phyloP scores from a whole-genome alignment of 768 basidiomycete species.

The Paxillus ammoniavirescens region DNA sequence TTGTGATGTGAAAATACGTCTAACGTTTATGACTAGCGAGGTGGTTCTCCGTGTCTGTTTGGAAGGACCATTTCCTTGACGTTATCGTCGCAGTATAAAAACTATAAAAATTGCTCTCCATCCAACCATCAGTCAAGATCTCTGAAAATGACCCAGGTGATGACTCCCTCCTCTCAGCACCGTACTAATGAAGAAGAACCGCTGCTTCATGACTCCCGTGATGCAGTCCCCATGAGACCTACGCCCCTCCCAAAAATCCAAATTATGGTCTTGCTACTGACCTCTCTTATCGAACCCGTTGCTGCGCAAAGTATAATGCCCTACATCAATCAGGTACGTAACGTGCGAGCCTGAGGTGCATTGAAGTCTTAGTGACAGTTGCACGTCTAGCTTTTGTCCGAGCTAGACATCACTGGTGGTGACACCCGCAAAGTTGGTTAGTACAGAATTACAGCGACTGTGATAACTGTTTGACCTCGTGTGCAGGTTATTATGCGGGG shows the following conservation, averaged over 20 bases:
- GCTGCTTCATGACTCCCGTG: too few species aligned
- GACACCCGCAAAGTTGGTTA: conserved; percentile 31
- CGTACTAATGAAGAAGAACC: too few species aligned
- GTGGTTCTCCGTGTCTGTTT: too few species aligned
- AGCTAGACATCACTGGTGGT: conserved; percentile 25
- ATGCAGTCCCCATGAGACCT: too few species aligned
- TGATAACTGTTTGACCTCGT: neutral
- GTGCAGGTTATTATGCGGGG: conserved; percentile 71
- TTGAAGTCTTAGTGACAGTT: neutral
- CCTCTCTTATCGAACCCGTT: conserved; percentile 35
- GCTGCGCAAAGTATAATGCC: conserved; percentile 45
- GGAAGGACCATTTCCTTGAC: too few species aligned
- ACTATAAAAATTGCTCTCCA: too few species aligned
- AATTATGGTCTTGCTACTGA: conserved; percentile 34
- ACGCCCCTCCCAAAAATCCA: conserved; percentile 40
- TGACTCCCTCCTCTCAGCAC: too few species aligned
- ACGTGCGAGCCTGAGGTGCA: neutral
- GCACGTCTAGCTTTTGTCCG: conserved; percentile 23
- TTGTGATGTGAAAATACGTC: too few species aligned
- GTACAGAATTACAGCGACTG: conserved; percentile 34
- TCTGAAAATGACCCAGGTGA: too few species aligned
- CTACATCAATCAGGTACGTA: conserved; percentile 40
- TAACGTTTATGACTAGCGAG: too few species aligned
- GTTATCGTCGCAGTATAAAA: too few species aligned
- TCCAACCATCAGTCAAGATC: too few species aligned